Percentiles rank a stretch among this genome's conserved stretches.
These are phyloP conservation scores for Hanseniaspora meyeri DNA, from an alignment of 805 yeast genomes.

Conservation along the genomic window DNA sequence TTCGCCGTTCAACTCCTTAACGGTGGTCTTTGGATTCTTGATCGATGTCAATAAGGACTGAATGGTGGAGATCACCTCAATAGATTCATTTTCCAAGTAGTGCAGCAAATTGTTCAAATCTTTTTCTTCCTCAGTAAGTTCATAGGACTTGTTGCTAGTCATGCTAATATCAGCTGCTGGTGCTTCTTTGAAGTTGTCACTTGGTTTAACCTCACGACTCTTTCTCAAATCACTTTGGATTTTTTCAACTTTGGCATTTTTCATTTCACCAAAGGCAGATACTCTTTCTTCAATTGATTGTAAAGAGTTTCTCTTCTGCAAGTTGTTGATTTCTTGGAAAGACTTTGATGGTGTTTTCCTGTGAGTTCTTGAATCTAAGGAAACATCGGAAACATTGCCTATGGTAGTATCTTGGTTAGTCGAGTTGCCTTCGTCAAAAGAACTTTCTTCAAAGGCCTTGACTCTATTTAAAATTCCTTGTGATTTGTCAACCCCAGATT, in stretches of 20 bases:
- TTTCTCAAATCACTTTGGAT: background rate
- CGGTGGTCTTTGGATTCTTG: constrained; percentile 62
- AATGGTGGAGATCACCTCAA: constrained; percentile 78
- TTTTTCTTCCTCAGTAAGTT: constrained; percentile 77
- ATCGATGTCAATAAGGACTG: constrained; percentile 69
- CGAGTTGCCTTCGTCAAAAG: background rate
- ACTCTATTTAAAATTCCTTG: constrained; percentile 7
- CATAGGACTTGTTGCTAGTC: constrained; percentile 33
- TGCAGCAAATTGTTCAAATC: constrained; percentile 70
- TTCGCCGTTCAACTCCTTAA: constrained; percentile 58
- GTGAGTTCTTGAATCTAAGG: background rate
- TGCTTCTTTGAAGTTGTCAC: background rate
- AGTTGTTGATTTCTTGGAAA: background rate
- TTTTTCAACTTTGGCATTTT: background rate
- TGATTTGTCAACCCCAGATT: background rate
- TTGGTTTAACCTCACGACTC: background rate
- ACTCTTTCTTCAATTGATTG: constrained; percentile 5
- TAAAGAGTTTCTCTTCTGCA: constrained; percentile 9
- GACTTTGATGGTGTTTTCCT: background rate
- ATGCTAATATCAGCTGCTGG: background rate
- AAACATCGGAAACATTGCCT: background rate
- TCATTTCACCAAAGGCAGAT: constrained; percentile 6
- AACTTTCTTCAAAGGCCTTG: constrained; percentile 9
- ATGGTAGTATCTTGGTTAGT: background rate
- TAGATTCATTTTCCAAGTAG: constrained; percentile 87